Evolutionary conservation across 2,329 filamentous ascomycete species (phyloP), one percentile per base, ranked within the genome.

Genomic region (Colletotrichum caudatum): DNA sequence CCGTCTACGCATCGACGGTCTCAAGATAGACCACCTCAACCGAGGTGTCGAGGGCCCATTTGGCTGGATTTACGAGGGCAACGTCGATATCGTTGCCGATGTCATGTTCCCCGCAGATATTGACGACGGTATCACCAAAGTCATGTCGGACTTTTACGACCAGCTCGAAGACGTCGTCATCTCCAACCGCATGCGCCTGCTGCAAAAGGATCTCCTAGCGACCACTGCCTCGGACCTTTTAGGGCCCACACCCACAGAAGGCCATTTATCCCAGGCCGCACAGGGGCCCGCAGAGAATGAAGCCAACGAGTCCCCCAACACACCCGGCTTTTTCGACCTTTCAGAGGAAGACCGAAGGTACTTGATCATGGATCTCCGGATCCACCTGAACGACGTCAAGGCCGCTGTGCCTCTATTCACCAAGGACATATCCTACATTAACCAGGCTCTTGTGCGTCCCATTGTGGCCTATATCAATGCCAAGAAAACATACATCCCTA

Each of bases 391-490:
- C 82, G 94, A 98, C 75, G 94, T 98, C 56, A 94, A 94, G 76
- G 96, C 96, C 37, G 92, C 93, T 3, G 95, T 99, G 1, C 96
- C 96, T 0, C 88, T 98, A 62, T 98, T 99, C 83, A 97, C 93
- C 1, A 92, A 90, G 20, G 93, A 98, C 78, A 89, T 98, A 60
- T 97, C 94, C 0, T 99, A 98, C 80, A 93, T 98, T 77, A 98
- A 98, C 82, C 97, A 97, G 80, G 94, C 96, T 1, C 90, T 98
- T 5, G 94, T 98, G 46, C 91, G 96, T 5, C 96, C 96, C 20
- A 99, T 99, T 73, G 95, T 99, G 51, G 96, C 96, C 8, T 99
- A 98, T 80, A 98, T 99, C 82, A 99, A 99, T 82, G 93, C 94
- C 53, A 94, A 94, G 80, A 92, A 92, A 78, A 97, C 95, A 0